Base-by-base conservation (phyloP, 225 moss, liverwort and hornwort species). In the Pseudisothecium myosuroides region DNA sequence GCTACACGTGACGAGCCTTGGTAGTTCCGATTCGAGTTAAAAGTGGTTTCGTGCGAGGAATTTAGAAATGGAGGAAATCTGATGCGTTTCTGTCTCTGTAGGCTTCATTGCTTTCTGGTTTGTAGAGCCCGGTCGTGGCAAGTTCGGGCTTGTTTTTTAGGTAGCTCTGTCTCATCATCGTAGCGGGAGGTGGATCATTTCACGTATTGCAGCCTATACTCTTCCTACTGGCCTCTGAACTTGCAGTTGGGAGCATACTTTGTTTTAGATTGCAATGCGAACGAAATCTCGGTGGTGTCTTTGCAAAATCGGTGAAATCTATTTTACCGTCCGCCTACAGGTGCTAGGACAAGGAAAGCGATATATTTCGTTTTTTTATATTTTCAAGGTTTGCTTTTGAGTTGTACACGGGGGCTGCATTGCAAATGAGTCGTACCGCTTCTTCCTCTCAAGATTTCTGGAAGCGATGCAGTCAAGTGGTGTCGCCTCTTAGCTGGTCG, bases 61-160 rank as follows among this genome's bases (percentile, higher is more conserved):
- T 91, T 91, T 69, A 65, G 87, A 80, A 76, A 63, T 68, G 87
- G 78, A 61, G 83, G 87, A 89, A 88, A 58, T 77, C 58, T 85
- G 83, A 78, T 74, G 83, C 80, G 88, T 73, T 89, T 76, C 58
- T 92, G 67, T 67, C n/a, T 86, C 22, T 79, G 66, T 71, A 54
- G 75, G 31, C 86, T 84, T 86, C 37, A 82, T 67, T 66, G 50
- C 19, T 86, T 86, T 85, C 79, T 86, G 86, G 77, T 85, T 28
- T 71, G 31, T 63, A 49, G 80, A 80, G 41, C 39, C 76, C 29
- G 86, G 77, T 64, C 63, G 82, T 63, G 62, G 49, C 50, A 62
- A 85, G 85, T 85, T 83, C 82, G 39, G 83, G 52, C 71, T 86
- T 88, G 58, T 66, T 83, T 81, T 87, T 78, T 39, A 82, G 83